Evolutionary conservation across 75 land plant species (phyloP).

Genomic region (Azolla pinnata): DNA sequence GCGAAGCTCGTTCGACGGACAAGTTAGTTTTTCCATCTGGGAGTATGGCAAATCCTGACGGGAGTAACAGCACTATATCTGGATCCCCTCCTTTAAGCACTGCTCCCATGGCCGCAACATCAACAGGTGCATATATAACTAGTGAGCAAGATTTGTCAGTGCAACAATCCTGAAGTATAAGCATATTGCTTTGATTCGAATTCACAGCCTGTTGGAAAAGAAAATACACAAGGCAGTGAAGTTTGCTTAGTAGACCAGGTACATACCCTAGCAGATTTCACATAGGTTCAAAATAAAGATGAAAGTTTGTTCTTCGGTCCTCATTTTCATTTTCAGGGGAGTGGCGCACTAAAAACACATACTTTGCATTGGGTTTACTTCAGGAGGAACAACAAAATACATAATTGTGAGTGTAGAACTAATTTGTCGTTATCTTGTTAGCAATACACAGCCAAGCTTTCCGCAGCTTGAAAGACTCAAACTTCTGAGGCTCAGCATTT

Average conservation of each 20-base stretch:
- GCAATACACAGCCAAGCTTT: not conserved
- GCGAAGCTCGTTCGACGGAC: no score
- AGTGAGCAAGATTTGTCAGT: conserved; percentile 17
- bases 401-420: no score
- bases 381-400: no score
- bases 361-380: no score
- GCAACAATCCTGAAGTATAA: conserved; percentile 23
- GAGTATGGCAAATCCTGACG: conserved; percentile 26
- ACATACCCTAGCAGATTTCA: no score
- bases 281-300: no score
- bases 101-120: conserved; percentile 19
- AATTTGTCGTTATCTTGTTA: no score
- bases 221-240: not conserved
- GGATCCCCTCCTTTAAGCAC: conserved; percentile 26
- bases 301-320: no score
- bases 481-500: no score
- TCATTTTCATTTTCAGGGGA: no score
- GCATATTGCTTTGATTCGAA: conserved; percentile 19
- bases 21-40: conserved; percentile 41
- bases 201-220: conserved; percentile 10
- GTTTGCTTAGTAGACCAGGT: no score
- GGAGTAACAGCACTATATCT: conserved; percentile 13
- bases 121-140: conserved; percentile 23
- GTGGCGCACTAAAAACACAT: no score
- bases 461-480: not conserved